Conservation (phyloP, 2,329 filamentous ascomycete genomes). For the Exophiala spinifera region DNA sequence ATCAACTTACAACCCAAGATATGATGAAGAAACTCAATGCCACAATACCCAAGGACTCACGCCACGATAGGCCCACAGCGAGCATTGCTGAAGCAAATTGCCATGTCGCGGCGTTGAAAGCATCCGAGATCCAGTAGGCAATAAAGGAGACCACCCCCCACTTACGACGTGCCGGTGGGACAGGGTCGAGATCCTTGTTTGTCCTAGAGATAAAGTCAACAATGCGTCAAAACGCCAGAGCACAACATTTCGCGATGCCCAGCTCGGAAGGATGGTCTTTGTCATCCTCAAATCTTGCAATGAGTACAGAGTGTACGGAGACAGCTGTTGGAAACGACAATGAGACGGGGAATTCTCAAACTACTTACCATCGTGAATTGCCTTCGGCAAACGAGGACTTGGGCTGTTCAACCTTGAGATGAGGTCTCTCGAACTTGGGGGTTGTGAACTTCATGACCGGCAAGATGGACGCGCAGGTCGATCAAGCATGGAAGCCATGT, state of each 20-base stretch:
- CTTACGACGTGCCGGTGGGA: constrained; percentile 74
- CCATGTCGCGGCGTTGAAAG: constrained; percentile 56
- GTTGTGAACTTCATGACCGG: not conserved
- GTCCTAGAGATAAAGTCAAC: constrained; percentile 33
- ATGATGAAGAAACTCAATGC: constrained; percentile 46
- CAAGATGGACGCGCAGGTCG: not conserved
- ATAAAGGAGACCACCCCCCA: constrained; percentile 86
- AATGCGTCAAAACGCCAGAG: too few relatives aligned
- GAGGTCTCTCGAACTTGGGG: constrained; percentile 37
- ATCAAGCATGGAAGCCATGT: not conserved
- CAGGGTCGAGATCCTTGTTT: constrained; percentile 54
- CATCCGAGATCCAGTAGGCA: constrained; percentile 53
- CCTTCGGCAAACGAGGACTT: constrained; percentile 47
- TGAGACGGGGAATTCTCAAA: not conserved
- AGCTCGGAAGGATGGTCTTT: not conserved
- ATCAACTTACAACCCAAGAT: constrained; percentile 89
- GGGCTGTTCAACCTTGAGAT: constrained; percentile 45
- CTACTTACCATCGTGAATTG: constrained; percentile 37
- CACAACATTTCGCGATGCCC: too few relatives aligned
- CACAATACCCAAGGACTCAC: constrained; percentile 43
- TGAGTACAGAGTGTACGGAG: too few relatives aligned
- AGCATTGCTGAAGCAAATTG: constrained; percentile 51
- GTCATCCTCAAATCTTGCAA: too few relatives aligned
- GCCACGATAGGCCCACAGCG: constrained; percentile 52
- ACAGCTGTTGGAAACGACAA: too few relatives aligned